phyloP scores from a whole-genome alignment of 768 basidiomycete species.

The Phaeolepiota aurea region DNA sequence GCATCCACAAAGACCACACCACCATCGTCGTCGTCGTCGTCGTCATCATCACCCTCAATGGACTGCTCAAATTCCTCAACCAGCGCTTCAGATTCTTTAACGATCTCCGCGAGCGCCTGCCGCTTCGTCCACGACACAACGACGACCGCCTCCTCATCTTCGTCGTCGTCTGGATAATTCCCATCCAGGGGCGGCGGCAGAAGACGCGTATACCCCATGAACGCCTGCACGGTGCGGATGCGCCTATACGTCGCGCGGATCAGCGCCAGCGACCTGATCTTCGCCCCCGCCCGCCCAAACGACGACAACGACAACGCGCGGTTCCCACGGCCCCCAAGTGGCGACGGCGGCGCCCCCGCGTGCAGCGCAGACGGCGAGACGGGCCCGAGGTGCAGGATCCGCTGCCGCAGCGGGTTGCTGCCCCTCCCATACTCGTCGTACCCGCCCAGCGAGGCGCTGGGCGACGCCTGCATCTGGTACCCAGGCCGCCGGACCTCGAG shows the following conservation, averaged over 20 bases:
- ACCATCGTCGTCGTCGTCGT: too few species aligned
- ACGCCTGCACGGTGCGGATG: conserved; percentile 52
- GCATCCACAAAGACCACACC: too few species aligned
- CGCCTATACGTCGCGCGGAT: conserved; percentile 51
- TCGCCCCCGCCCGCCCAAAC: conserved; percentile 12
- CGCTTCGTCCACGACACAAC: conserved; percentile 41
- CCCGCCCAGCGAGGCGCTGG: conserved; percentile 18
- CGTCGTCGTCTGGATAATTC: too few species aligned
- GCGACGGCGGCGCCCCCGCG: background rate
- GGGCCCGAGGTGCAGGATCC: conserved; percentile 53
- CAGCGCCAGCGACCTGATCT: conserved; percentile 42
- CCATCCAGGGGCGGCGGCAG: conserved; percentile 45
- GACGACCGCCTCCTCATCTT: background rate
- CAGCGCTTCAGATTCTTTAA: conserved; percentile 47
- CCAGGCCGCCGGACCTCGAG: conserved; percentile 17
- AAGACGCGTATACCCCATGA: conserved; percentile 49
- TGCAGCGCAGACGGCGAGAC: background rate
- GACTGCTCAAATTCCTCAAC: conserved; percentile 55
- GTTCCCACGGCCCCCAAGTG: too few species aligned
- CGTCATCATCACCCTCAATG: too few species aligned
- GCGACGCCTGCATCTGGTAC: conserved; percentile 18
- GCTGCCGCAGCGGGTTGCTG: conserved; percentile 25
- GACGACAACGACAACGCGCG: too few species aligned
- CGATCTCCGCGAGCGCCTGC: conserved; percentile 42
- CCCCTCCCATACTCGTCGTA: too few species aligned